Conservation (phyloP, 192 early-diverging fungal species). For the Chytriomyces hyalinus region DNA sequence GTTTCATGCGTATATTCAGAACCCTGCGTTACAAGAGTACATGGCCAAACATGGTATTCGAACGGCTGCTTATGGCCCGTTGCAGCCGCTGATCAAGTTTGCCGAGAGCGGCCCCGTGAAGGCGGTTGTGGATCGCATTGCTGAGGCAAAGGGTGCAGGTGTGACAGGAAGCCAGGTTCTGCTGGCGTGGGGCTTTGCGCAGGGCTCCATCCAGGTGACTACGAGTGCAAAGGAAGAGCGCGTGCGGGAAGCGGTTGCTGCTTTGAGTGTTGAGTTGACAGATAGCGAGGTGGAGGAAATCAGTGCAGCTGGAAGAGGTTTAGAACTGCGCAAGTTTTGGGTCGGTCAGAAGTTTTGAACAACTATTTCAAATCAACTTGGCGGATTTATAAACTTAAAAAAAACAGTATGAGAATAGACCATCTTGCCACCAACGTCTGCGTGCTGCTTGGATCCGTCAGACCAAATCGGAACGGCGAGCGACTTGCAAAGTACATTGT, state of each 20-base stretch:
- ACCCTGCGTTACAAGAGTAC: background rate
- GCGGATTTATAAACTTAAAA: background rate
- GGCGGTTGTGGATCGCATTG: slow-evolving; percentile 7
- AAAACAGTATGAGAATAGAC: background rate
- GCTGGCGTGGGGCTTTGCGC: slow-evolving; percentile 22
- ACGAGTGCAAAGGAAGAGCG: slow-evolving; percentile 32
- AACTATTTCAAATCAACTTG: too few species aligned
- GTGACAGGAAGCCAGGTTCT: slow-evolving; percentile 26
- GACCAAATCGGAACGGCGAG: too few species aligned
- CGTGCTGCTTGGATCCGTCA: too few species aligned
- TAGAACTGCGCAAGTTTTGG: slow-evolving; percentile 9
- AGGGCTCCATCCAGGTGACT: slow-evolving; percentile 22
- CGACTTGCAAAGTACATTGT: too few species aligned
- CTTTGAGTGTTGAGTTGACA: slow-evolving; percentile 15
- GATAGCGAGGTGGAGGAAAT: slow-evolving; percentile 5
- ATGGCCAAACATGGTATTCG: background rate
- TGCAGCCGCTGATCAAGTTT: slow-evolving; percentile 44
- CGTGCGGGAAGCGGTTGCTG: slow-evolving; percentile 31
- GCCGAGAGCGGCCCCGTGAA: slow-evolving; percentile 13
- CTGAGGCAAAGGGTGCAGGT: slow-evolving; percentile 2
- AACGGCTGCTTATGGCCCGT: slow-evolving; percentile 48
- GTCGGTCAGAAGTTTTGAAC: slow-evolving; percentile 4
- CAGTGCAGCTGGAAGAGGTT: background rate
- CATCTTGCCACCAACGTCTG: background rate
- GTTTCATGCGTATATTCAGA: slow-evolving; percentile 43